Evolutionary conservation across 2,329 filamentous ascomycete genomes (phyloP).

Genomic region (Arthrobotrys sphaeroides): DNA sequence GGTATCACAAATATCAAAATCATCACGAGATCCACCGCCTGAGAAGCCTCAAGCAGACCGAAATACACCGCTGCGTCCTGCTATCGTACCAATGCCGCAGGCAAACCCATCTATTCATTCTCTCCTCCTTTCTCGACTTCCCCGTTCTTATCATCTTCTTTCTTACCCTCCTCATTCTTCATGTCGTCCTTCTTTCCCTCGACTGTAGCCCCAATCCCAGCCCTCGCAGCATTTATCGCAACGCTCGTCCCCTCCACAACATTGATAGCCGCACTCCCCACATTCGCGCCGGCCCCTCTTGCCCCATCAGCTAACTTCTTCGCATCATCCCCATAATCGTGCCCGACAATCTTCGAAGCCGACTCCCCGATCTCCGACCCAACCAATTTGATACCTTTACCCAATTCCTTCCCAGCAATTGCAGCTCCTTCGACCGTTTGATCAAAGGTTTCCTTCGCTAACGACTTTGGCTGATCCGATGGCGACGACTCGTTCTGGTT

Average conservation of each 20-base stretch:
- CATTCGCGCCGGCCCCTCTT: slow-evolving; percentile 42
- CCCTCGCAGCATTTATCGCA: slow-evolving; percentile 50
- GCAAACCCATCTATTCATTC: not conserved
- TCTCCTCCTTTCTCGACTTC: not conserved
- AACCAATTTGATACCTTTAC: slow-evolving; percentile 37
- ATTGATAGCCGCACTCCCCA: slow-evolving; percentile 36
- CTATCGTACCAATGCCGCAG: too few relatives aligned
- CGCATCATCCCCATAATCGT: slow-evolving; percentile 54
- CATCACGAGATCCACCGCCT: not conserved
- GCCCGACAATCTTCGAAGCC: slow-evolving; percentile 38
- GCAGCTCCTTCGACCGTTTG: slow-evolving; percentile 49
- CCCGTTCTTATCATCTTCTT: not conserved
- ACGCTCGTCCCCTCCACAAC: slow-evolving; percentile 53
- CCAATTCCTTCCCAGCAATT: slow-evolving; percentile 30
- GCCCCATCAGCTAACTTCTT: slow-evolving; percentile 52
- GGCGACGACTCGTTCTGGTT: not conserved
- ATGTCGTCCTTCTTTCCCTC: slow-evolving; percentile 1
- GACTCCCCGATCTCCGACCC: slow-evolving; percentile 48
- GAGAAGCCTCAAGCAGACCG: too few relatives aligned
- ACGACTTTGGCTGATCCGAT: slow-evolving; percentile 35
- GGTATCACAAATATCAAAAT: slow-evolving; percentile 9
- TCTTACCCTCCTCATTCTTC: not conserved
- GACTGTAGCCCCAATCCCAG: slow-evolving; percentile 51
- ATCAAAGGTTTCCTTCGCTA: slow-evolving; percentile 50
- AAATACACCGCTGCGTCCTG: too few relatives aligned